Evolutionary conservation across 495 filamentous ascomycete species (phyloP), one percentile per base, ranked within the genome.

Genomic region (Neurospora africana): DNA sequence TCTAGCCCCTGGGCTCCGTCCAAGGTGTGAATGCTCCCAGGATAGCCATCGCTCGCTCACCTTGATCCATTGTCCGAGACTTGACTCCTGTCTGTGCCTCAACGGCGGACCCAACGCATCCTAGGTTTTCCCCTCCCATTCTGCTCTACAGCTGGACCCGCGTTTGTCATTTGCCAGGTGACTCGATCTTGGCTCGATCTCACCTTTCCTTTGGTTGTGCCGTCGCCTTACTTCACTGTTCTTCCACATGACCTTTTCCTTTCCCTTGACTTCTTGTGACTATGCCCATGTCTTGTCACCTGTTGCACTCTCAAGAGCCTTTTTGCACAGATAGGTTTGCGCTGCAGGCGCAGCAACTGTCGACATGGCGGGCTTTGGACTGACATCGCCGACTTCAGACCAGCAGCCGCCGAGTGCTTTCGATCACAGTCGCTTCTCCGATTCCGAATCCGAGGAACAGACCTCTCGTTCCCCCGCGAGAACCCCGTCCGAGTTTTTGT

Each of bases 401-500:
- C 75, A 77, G 30, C 76, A 76, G 72, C 75, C 77, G 68, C 69
- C 36, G 44, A 74, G 30, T 35, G 17, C 69, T 47, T 70, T 72
- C 69, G 76, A 82, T 70, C 69, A 74, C 68, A 76, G 72, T 70
- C 79, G 77, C 35, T 76, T 77, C 72, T 78, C 79, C 70, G 80
- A 83, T 47, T 79, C 80, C 15, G 81, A 84, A 40, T 21, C 75
- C 44, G 83, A 85, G 47, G 83, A 84, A 17, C 78, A 73, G 67
- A 71, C 76, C 15, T 77, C 77, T 53, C 79, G 76, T 69, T 74
- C 76, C 6, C 76, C 78, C 13, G 73, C 77, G 36, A 77, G 76
- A 5, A 81, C 80, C 15, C 78, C 79, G 53, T 81, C 79, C 75
- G 84, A 84, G 6, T 74, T 87, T 71, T 70, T 86, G 15, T 81